These are phyloP conservation scores for Lactuca sativa DNA, from an alignment of 129 eudicot species.

Conservation along the genomic window DNA sequence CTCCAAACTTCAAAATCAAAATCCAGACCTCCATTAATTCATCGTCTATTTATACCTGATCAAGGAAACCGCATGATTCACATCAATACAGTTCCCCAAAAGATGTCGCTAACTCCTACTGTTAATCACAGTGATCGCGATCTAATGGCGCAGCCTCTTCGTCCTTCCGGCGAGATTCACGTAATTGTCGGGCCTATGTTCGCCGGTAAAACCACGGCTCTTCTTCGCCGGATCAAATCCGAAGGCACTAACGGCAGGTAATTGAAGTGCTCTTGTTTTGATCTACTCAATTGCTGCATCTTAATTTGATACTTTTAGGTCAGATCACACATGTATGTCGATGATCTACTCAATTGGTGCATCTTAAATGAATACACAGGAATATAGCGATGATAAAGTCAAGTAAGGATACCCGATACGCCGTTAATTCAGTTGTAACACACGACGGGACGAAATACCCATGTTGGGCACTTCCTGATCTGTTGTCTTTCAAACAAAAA, in stretches of 20 bases:
- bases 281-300: background rate
- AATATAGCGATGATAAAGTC: slow-evolving; percentile 87
- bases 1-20: slow-evolving; percentile 29
- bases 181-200: slow-evolving; percentile 96
- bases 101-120: slow-evolving; percentile 34
- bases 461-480: slow-evolving; percentile 77
- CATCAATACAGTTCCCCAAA: slow-evolving; percentile 20
- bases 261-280: background rate
- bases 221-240: slow-evolving; percentile 79
- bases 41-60: slow-evolving; percentile 9
- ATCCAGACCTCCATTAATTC: slow-evolving; percentile 8
- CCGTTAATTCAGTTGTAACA: slow-evolving; percentile 75
- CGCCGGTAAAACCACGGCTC: slow-evolving; percentile 92
- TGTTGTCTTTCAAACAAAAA: slow-evolving; percentile 57
- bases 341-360: background rate
- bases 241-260: slow-evolving; percentile 76
- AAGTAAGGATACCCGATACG: slow-evolving; percentile 82
- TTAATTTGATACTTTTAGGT: background rate
- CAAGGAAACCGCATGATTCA: slow-evolving; percentile 9
- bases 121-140: slow-evolving; percentile 18
- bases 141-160: slow-evolving; percentile 14
- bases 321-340: background rate
- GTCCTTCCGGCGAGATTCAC: slow-evolving; percentile 67
- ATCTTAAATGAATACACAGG: slow-evolving; percentile 30
- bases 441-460: slow-evolving; percentile 89